Conservation (phyloP, 73 alveolate genomes). For the Symbiodinium natans region DNA sequence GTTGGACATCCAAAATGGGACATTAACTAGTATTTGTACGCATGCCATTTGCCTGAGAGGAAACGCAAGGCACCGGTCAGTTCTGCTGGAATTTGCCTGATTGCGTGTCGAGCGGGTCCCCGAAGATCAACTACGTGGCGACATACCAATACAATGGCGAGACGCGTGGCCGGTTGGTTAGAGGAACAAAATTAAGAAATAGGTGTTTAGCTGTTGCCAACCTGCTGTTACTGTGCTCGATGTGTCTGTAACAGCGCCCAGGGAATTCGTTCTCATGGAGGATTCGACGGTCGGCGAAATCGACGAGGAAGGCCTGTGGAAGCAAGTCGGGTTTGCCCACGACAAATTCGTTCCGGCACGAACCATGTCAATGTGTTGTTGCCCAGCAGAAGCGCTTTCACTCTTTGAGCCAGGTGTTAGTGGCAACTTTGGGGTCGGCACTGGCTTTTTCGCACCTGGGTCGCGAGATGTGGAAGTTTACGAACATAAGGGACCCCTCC, state of each 20-base stretch:
- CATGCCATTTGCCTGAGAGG: neutral
- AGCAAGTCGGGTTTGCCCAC: neutral
- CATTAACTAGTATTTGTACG: no score
- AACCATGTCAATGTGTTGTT: neutral
- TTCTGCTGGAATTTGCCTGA: constrained; percentile 53
- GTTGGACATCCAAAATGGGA: no score
- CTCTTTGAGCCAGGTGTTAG: neutral
- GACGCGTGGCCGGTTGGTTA: neutral
- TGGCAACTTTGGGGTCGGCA: constrained; percentile 28
- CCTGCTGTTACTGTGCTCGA: no score
- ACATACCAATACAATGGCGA: constrained; percentile 59
- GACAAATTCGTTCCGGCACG: neutral
- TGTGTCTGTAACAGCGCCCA: neutral
- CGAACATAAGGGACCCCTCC: neutral
- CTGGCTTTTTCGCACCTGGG: constrained; percentile 22
- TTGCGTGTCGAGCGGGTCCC: constrained; percentile 46
- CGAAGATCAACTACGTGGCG: constrained; percentile 87
- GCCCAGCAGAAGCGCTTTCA: neutral
- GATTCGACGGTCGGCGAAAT: constrained; percentile 62
- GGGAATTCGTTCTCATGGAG: constrained; percentile 49
- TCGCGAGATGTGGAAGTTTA: neutral
- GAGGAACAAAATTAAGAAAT: no score
- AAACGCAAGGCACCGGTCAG: constrained; percentile 51
- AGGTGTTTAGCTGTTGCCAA: neutral
- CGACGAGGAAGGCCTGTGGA: neutral